A percentile compares a stretch with the other conserved stretches of the same genome.
Conservation (phyloP, 2,329 filamentous ascomycete genomes). For the Bipolaris zeicola region DNA sequence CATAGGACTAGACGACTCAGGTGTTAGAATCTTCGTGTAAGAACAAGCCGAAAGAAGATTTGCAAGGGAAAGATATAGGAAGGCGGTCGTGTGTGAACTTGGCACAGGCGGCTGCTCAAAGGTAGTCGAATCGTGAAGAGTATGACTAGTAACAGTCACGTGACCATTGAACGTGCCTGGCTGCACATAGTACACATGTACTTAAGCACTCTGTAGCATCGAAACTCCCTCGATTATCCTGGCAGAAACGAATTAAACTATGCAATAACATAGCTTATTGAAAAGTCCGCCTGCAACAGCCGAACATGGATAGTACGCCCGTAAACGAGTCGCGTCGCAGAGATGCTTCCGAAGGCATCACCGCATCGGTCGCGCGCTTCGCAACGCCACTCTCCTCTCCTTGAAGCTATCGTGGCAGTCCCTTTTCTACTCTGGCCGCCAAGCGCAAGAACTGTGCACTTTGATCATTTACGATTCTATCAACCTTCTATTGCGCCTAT, state of each 20-base stretch:
- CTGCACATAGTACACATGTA: not conserved
- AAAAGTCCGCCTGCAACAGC: not conserved
- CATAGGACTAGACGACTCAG: not conserved
- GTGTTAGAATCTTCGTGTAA: not conserved
- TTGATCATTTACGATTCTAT: slow-evolving; percentile 30
- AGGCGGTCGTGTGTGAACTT: not conserved
- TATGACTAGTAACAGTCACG: not conserved
- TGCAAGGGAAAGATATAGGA: not conserved
- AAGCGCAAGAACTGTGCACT: slow-evolving; percentile 13
- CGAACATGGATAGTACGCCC: slow-evolving; percentile 1
- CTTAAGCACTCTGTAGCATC: not conserved
- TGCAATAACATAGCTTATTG: not conserved
- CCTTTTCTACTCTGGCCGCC: slow-evolving; percentile 10
- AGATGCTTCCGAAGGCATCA: slow-evolving; percentile 10
- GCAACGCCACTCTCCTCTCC: slow-evolving; percentile 16
- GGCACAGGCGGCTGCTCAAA: not conserved
- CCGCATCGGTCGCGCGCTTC: slow-evolving; percentile 14
- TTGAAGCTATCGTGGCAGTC: slow-evolving; percentile 16
- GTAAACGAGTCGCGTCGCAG: slow-evolving; percentile 5
- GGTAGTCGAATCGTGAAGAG: not conserved
- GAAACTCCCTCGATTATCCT: not conserved
- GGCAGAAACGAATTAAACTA: not conserved
- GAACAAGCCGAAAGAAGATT: not conserved
- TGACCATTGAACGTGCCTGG: not conserved
- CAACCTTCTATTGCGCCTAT: slow-evolving; percentile 30